Conservation (phyloP, 139 green algal genomes). For the Gonium pectorale region DNA sequence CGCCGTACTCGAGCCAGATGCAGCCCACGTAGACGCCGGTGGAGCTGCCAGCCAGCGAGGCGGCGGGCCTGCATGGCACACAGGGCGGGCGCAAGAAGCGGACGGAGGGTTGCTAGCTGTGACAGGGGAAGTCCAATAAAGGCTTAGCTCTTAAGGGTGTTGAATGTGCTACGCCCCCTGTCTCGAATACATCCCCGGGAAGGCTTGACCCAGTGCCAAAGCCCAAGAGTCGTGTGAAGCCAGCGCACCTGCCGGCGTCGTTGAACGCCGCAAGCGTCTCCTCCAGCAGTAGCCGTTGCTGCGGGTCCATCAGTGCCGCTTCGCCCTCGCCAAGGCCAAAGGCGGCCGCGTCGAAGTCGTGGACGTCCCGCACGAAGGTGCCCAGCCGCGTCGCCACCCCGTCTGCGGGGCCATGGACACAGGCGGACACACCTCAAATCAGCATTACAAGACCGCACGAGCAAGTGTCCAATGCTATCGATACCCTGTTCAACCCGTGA, state of each 20-base stretch:
- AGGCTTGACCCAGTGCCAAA: too few relatives aligned
- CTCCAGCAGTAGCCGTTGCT: constrained; percentile 83
- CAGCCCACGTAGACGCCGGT: constrained; percentile 77
- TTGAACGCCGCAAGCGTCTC: constrained; percentile 63
- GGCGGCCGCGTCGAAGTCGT: constrained; percentile 76
- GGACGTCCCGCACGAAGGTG: constrained; percentile 70
- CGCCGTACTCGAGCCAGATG: constrained; percentile 82
- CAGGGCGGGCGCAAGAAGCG: too few relatives aligned
- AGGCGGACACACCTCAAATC: too few relatives aligned
- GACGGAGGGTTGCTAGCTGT: too few relatives aligned
- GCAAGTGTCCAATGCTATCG: too few relatives aligned
- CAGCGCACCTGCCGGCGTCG: constrained; percentile 57
- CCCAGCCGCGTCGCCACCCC: constrained; percentile 70
- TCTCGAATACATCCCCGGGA: too few relatives aligned
- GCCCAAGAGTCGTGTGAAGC: too few relatives aligned
- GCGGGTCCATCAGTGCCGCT: constrained; percentile 83
- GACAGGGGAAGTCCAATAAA: too few relatives aligned
- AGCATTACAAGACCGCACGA: too few relatives aligned
- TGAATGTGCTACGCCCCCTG: too few relatives aligned
- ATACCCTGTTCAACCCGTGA: too few relatives aligned
- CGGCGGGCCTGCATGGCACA: constrained; percentile 31
- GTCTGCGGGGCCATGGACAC: neutral
- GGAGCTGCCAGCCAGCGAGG: constrained; percentile 33
- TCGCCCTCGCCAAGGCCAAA: constrained; percentile 76
- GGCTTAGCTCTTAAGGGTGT: too few relatives aligned